These are phyloP conservation scores for Gamarada debralockiae DNA, from an alignment of 495 filamentous ascomycete genomes.

Conservation along the genomic window DNA sequence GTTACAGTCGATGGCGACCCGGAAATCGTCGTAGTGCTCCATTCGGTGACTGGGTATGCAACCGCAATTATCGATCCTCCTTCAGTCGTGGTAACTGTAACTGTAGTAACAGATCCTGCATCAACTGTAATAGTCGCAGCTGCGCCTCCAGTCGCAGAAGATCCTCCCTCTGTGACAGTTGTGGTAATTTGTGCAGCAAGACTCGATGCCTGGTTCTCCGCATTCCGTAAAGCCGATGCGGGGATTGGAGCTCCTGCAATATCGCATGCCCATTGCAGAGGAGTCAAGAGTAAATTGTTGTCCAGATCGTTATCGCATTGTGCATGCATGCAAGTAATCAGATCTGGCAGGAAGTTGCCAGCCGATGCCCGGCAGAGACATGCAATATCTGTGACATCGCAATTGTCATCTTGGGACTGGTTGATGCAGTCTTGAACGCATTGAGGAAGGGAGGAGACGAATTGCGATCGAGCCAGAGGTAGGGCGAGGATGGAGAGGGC, in stretches of 20 bases:
- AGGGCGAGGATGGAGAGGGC: slow-evolving; percentile 24
- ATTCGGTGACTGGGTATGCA: slow-evolving; percentile 10
- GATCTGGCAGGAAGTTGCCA: slow-evolving; percentile 29
- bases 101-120: background rate
- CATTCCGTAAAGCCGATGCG: slow-evolving; percentile 11
- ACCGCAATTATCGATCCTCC: slow-evolving; percentile 4
- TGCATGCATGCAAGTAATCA: slow-evolving; percentile 33
- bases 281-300: slow-evolving; percentile 24
- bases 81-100: slow-evolving; percentile 4
- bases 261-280: slow-evolving; percentile 29
- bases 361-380: slow-evolving; percentile 34
- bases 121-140: slow-evolving; percentile 3
- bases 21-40: slow-evolving; percentile 7
- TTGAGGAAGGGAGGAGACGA: slow-evolving; percentile 19
- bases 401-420: slow-evolving; percentile 24
- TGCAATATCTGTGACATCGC: slow-evolving; percentile 25
- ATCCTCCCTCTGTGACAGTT: slow-evolving; percentile 10
- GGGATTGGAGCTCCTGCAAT: slow-evolving; percentile 22
- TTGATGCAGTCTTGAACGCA: slow-evolving; percentile 33
- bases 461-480: slow-evolving; percentile 25
- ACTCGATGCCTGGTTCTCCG: slow-evolving; percentile 9
- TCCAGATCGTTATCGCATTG: slow-evolving; percentile 28
- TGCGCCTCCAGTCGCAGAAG: slow-evolving; percentile 1
- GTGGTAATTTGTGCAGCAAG: slow-evolving; percentile 7
- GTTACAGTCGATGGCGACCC: slow-evolving; percentile 10